These are phyloP conservation scores for Tubosaeta sp. DNA, from an alignment of 768 basidiomycete species.

Conservation along the genomic window DNA sequence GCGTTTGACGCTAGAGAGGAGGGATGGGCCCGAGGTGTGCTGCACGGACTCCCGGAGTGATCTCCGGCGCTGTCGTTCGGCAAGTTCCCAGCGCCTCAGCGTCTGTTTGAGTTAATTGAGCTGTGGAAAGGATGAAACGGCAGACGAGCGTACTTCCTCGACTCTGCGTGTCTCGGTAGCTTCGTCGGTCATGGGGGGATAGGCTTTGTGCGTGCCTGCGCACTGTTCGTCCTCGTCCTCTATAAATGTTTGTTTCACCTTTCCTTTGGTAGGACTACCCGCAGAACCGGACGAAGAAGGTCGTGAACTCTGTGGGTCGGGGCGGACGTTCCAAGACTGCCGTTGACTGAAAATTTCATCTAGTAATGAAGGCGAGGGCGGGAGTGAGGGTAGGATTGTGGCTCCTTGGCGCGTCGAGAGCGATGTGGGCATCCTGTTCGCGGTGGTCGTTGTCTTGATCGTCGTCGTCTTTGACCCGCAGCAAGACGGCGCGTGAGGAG, in stretches of 20 bases:
- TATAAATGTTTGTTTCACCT: constrained; percentile 31
- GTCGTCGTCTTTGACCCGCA: not conserved
- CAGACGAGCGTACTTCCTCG: constrained; percentile 52
- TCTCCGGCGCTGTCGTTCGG: constrained; percentile 73
- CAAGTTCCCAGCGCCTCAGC: constrained; percentile 71
- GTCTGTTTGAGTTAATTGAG: constrained; percentile 46
- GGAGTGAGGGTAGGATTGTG: constrained; percentile 28
- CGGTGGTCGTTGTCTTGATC: constrained; percentile 11
- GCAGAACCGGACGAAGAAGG: constrained; percentile 9
- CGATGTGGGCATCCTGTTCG: constrained; percentile 16
- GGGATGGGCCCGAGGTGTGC: constrained; percentile 32
- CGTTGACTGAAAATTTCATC: constrained; percentile 45
- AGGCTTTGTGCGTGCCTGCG: constrained; percentile 29
- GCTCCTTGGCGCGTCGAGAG: constrained; percentile 9
- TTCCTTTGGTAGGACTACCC: constrained; percentile 17
- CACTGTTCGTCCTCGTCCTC: constrained; percentile 19
- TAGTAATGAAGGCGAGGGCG: constrained; percentile 34
- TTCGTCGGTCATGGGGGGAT: constrained; percentile 68
- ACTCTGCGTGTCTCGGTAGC: constrained; percentile 64
- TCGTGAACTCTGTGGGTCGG: constrained; percentile 19
- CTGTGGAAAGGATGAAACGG: not conserved
- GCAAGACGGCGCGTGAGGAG: not conserved
- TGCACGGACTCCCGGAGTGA: constrained; percentile 56
- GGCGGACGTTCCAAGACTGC: constrained; percentile 31
- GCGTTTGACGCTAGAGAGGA: constrained; percentile 55